Conservation (phyloP, 495 filamentous ascomycete species). For the Polyplosphaeria fusca region DNA sequence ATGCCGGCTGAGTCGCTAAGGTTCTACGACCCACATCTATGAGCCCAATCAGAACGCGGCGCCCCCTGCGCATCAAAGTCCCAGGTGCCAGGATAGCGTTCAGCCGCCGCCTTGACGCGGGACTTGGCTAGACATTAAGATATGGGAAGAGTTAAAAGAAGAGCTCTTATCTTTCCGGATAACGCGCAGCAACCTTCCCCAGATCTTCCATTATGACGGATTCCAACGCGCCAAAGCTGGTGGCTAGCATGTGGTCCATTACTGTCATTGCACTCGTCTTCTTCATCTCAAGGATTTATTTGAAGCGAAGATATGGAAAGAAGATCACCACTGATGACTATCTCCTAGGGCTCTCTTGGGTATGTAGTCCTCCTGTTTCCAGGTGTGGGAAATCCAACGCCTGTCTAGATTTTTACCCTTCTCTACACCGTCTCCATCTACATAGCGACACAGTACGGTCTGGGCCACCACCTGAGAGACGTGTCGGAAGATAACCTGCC, state of each 20-base stretch:
- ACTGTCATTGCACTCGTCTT: neutral
- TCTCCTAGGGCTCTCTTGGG: neutral
- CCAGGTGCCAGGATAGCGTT: no score
- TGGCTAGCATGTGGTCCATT: neutral
- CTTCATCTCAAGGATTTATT: neutral
- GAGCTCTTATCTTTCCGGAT: no score
- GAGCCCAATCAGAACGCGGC: no score
- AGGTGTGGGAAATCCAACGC: no score
- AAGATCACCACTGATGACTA: neutral
- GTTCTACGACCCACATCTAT: no score
- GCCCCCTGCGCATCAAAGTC: no score
- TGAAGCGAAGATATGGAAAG: neutral
- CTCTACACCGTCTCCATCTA: neutral
- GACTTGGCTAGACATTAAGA: no score
- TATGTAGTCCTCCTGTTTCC: neutral
- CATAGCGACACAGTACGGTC: constrained; percentile 1
- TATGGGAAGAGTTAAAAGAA: no score
- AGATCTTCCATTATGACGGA: no score
- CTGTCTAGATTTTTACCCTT: neutral
- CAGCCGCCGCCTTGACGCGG: no score
- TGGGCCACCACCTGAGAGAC: neutral
- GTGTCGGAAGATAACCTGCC: neutral
- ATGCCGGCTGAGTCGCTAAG: no score
- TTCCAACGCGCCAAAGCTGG: neutral
- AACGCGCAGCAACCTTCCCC: no score